Percentiles rank a stretch among this genome's conserved stretches.
phyloP scores from a whole-genome alignment of 148 eudicot genomes.

The Nepenthes mirabilis region DNA sequence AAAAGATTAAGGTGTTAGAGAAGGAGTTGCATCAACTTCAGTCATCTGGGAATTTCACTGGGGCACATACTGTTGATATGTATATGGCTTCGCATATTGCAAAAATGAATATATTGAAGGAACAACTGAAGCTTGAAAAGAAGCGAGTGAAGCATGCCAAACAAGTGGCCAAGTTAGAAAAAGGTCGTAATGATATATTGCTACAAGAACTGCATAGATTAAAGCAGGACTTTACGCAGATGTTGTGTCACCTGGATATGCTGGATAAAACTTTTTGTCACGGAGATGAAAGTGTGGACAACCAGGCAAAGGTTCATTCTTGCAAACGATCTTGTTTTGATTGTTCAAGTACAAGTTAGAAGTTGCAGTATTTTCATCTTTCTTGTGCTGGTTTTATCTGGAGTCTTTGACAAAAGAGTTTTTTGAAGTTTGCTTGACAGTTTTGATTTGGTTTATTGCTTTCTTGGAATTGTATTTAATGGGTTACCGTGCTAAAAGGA shows the following conservation, averaged over 20 bases:
- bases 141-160: conserved; percentile 68
- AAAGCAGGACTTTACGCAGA: conserved; percentile 30
- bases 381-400: not conserved
- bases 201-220: conserved; percentile 37
- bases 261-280: conserved; percentile 25
- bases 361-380: not conserved
- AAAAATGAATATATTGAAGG: conserved; percentile 35
- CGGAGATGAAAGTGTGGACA: conserved; percentile 27
- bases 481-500: too few relatives aligned
- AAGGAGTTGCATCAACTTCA: conserved; percentile 19
- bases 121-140: conserved; percentile 64
- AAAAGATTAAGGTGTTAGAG: conserved; percentile 25
- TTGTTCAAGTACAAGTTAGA: not conserved
- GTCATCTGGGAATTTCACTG: conserved; percentile 13
- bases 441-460: too few relatives aligned
- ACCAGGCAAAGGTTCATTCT: conserved; percentile 39
- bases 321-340: too few relatives aligned
- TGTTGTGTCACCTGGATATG: conserved; percentile 34
- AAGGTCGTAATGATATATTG: conserved; percentile 28
- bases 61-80: conserved; percentile 6
- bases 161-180: conserved; percentile 54
- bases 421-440: too few relatives aligned
- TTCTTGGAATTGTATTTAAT: too few relatives aligned
- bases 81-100: conserved; percentile 16
- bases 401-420: too few relatives aligned